Percentiles rank a stretch among this genome's conserved stretches.
Evolutionary conservation across 1,284 basidiomycete genomes (phyloP).

Genomic region (Trametes hirsuta): DNA sequence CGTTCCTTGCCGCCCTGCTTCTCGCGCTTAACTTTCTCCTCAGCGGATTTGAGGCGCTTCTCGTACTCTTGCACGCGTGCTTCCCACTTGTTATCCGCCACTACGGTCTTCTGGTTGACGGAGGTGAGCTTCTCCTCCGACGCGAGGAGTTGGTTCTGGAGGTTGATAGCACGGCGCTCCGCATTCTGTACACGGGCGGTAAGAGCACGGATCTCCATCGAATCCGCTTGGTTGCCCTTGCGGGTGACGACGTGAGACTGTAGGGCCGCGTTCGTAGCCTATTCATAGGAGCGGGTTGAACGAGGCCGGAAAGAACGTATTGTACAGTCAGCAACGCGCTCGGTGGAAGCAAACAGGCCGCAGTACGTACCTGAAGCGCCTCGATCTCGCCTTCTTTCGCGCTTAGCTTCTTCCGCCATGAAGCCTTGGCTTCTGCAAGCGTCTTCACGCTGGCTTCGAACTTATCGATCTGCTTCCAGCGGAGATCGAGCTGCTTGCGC

Average conservation of each 20-base stretch:
- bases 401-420: constrained; percentile 84
- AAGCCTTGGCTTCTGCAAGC: constrained; percentile 81
- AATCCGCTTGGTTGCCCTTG: constrained; percentile 67
- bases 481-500: constrained; percentile 84
- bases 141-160: constrained; percentile 80
- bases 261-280: constrained; percentile 81
- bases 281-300: background rate
- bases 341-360: background rate
- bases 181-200: constrained; percentile 76
- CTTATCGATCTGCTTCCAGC: constrained; percentile 93
- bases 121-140: constrained; percentile 83
- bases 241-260: constrained; percentile 74
- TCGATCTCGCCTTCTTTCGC: constrained; percentile 91
- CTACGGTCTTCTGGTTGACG: constrained; percentile 69
- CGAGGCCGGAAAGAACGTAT: background rate
- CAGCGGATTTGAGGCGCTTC: constrained; percentile 77
- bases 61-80: constrained; percentile 93
- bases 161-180: constrained; percentile 81
- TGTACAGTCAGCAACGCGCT: background rate
- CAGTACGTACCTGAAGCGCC: constrained; percentile 64
- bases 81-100: constrained; percentile 88
- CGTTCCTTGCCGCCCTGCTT: constrained; percentile 94
- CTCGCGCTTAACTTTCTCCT: constrained; percentile 95
- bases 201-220: constrained; percentile 73
- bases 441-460: constrained; percentile 89